Conservation (phyloP, 345 rosid species). For the Populus alba region DNA sequence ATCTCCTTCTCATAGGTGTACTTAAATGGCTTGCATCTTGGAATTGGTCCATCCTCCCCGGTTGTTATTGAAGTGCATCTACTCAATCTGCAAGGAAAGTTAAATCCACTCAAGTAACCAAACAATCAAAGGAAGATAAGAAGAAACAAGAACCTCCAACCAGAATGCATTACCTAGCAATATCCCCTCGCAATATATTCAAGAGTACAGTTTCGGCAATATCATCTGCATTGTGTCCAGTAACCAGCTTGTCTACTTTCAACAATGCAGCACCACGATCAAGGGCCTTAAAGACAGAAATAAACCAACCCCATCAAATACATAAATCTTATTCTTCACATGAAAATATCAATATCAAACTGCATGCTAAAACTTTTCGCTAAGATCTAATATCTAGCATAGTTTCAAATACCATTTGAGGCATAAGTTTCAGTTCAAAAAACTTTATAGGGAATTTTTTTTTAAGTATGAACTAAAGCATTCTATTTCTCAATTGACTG, state of each 20-base stretch:
- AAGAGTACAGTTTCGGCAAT: conserved; percentile 91
- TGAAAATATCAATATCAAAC: neutral
- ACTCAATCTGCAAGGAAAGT: conserved; percentile 52
- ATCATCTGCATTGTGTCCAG: conserved; percentile 97
- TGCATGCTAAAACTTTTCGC: neutral
- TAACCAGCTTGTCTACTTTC: conserved; percentile 86
- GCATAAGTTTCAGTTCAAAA: neutral
- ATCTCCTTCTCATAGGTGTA: conserved; percentile 95
- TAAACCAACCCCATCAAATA: conserved; percentile 8
- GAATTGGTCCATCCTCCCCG: conserved; percentile 96
- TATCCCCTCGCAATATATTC: conserved; percentile 88
- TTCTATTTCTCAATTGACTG: neutral
- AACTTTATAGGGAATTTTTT: neutral
- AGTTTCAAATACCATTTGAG: neutral
- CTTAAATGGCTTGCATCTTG: conserved; percentile 95
- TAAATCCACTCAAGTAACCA: neutral
- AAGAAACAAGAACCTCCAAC: neutral
- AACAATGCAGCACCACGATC: conserved; percentile 84
- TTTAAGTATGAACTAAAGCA: neutral
- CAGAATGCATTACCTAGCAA: conserved; percentile 60
- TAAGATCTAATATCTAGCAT: neutral
- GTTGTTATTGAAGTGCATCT: conserved; percentile 85
- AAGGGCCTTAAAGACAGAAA: conserved; percentile 57
- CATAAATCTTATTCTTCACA: neutral
- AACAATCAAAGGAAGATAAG: neutral